Evolutionary conservation across 108 stramenopile species (phyloP), one percentile per base, ranked within the genome.

Genomic region (Nitzschia sp.): DNA sequence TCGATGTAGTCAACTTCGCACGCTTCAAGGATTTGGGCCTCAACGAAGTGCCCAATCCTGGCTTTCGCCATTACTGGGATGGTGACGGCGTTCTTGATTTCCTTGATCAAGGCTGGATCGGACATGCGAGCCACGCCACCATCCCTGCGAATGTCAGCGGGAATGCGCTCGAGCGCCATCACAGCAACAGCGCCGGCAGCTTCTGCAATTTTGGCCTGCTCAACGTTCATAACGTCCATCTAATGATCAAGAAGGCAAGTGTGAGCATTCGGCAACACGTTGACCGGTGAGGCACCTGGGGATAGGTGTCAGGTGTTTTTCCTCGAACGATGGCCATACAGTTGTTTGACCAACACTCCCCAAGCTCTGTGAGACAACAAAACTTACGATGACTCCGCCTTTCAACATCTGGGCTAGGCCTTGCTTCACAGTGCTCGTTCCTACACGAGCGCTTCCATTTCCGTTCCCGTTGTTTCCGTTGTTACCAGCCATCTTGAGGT

Each of bases 61-160:
- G 97, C 93, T 85, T 99, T 99, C 58, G 98, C 98, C 98, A 99
- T 99, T 66, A 99, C 98, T 13, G 98, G 98, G 76, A 99, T 99
- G 69, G 96, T 96, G 21, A 99, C 98, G 38, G 98, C 97, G 54
- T 91, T 95, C 79, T 99, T 97, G 81, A 99, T 99, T 83, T 96
- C 97, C 69, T 80, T 77, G 77, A 99, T 98, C 87, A 99, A 89
- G 57, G 85, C 71, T 2, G 98, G 98, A 79, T 99, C 98, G 22
- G 92, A 91, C 97, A 98, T 98, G 57, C 98, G 95, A 2, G 98
- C 98, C 25, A 98, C 97, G 26, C 98, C 98, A n/a, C 98, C 98
- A 58, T 98, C 96, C 26, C 84, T 81, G 61, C 98, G 96, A 77
- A 99, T 97, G 83, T 99, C 98, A 53, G 98, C 97, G 35, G 97